Base-by-base conservation (phyloP, 352 stramenopile genomes). In the Globisporangium irregulare region DNA sequence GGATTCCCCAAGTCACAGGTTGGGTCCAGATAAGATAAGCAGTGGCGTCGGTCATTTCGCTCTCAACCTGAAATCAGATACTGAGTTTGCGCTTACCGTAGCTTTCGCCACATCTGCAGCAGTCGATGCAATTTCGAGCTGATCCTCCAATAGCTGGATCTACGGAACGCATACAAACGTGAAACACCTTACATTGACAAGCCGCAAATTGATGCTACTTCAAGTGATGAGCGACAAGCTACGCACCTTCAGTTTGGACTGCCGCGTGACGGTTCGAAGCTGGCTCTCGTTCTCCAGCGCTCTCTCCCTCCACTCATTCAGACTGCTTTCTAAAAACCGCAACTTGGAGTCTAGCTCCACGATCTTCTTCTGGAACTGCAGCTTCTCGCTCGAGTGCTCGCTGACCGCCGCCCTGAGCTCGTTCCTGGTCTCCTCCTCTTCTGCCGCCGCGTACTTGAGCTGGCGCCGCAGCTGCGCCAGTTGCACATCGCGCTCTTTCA, bases 251-350 rank as follows among this genome's bases (percentile, higher is more conserved):
- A 91, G 66, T 6, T 81, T 75, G 12, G 80, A 82, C 71, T 89
- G 75, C 10, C 76, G 70, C 43, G 69, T 77, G 22, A 75, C 57
- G 1, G 74, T 68, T 4, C 80, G 80, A 22, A 91, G 60, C 59
- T 92, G 71, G 32, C 69, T 86, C 29, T 59, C 75, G 18, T 70
- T 70, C 53, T 93, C 87, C 12, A 92, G 54, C 2, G 84, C 84
- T 54, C 90, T 84, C 53, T 92, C 85, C 48, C 84, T 86, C 82
- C 85, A 93, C 62, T 92, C 82, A 46, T 77, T 78, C 60, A 93
- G 69, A 43, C 77, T 86, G 14, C 71, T 72, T 58, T 92, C 82
- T 0, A 92, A 79, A 59, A 93, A 82, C 41, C 81, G 70, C 46
- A 95, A 55, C 64, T 90, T 82, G 4, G 86, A 81, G 58, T 92